These are phyloP conservation scores for Chytridium lagenaria DNA, from an alignment of 371 early-diverging fungal genomes.

Conservation along the genomic window DNA sequence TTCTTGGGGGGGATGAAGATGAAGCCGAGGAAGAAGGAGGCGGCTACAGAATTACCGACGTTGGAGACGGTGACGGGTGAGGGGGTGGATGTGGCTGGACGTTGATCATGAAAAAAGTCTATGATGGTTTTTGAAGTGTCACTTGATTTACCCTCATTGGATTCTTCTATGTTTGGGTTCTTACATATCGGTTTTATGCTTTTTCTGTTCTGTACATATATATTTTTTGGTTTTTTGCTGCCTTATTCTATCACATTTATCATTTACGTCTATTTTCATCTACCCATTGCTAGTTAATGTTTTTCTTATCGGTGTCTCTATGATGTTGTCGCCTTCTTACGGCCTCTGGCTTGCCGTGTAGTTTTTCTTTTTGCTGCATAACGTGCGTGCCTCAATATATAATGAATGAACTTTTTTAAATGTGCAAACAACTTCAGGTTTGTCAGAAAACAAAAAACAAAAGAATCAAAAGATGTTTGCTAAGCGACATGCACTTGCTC, in stretches of 20 bases:
- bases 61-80: background rate
- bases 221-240: background rate
- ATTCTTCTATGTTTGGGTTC: background rate
- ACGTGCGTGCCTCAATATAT: background rate
- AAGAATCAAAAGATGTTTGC: background rate
- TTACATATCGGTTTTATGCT: background rate
- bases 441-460: background rate
- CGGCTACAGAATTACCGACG: background rate
- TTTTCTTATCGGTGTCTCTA: background rate
- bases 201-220: too few relatives aligned
- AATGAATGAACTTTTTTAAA: background rate
- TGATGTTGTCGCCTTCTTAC: too few relatives aligned
- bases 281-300: background rate
- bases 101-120: background rate
- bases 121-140: background rate
- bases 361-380: too few relatives aligned
- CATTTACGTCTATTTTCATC: background rate
- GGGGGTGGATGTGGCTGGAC: background rate
- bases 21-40: background rate
- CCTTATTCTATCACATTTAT: background rate
- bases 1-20: background rate
- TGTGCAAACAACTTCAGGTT: background rate
- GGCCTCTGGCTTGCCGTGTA: too few relatives aligned
- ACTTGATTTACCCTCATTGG: background rate
- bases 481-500: background rate